Evolutionary conservation across 2,329 filamentous ascomycete species (phyloP).

Genomic region (Fusarium humuli): DNA sequence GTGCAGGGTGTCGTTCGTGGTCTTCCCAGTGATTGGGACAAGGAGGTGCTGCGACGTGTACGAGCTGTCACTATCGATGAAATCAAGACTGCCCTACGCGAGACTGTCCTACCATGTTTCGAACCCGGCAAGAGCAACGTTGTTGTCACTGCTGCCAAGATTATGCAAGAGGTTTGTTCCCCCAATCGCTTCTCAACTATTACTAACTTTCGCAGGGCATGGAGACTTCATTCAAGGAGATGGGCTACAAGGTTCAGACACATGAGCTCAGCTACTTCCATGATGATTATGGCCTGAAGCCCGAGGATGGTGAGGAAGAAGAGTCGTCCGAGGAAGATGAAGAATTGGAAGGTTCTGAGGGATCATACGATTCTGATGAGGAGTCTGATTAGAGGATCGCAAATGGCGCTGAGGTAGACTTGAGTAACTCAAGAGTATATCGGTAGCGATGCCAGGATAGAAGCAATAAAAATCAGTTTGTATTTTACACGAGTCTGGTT

Average conservation of each 20-base stretch:
- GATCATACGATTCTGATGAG: conserved; percentile 48
- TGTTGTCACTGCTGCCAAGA: conserved; percentile 86
- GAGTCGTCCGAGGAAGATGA: conserved; percentile 62
- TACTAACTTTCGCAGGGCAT: conserved; percentile 68
- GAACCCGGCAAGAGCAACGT: conserved; percentile 83
- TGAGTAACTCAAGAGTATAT: conserved; percentile 25
- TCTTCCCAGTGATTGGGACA: conserved; percentile 81
- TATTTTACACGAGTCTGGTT: conserved; percentile 42
- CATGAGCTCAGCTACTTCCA: conserved; percentile 83
- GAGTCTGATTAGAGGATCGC: conserved; percentile 42
- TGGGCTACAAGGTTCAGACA: conserved; percentile 82
- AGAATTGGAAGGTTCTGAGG: conserved; percentile 49
- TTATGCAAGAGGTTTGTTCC: conserved; percentile 81
- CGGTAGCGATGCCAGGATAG: conserved; percentile 39
- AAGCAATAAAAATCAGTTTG: conserved; percentile 11
- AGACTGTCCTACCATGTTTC: conserved; percentile 84
- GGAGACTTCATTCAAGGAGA: conserved; percentile 76
- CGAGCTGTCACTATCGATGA: conserved; percentile 80
- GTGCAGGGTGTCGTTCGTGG: conserved; percentile 82
- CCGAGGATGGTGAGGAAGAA: conserved; percentile 69
- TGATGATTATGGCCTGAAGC: conserved; percentile 87
- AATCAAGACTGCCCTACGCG: conserved; percentile 78
- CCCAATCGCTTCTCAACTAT: neutral
- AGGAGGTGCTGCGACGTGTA: conserved; percentile 80
- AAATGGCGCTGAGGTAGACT: conserved; percentile 27